Evolutionary conservation across 2,329 filamentous ascomycete species (phyloP).

Genomic region (Aspergillus sp.): DNA sequence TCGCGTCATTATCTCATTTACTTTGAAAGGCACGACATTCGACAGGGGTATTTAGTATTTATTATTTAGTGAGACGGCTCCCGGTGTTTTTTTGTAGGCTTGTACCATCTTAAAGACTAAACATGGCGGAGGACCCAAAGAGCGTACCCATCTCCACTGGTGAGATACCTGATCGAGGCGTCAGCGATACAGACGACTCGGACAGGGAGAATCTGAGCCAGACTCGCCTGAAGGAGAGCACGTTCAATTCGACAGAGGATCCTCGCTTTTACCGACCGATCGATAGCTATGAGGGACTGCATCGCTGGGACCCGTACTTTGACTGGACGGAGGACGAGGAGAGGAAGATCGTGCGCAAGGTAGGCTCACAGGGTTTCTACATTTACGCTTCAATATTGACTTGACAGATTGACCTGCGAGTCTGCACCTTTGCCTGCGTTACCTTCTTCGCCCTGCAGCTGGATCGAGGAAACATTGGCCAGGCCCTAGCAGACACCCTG

Average conservation of each 20-base stretch:
- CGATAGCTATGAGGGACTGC: conserved; percentile 46
- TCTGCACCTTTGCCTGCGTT: not conserved
- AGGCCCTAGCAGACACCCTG: conserved; percentile 63
- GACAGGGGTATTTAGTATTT: not conserved
- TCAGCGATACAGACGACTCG: not conserved
- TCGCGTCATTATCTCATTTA: not conserved
- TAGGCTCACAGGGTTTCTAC: conserved; percentile 9
- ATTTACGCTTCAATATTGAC: not conserved
- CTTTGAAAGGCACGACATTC: not conserved
- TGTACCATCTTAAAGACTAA: not conserved
- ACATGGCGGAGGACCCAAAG: not conserved
- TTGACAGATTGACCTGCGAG: not conserved
- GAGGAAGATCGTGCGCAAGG: conserved; percentile 39
- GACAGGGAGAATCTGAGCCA: not conserved
- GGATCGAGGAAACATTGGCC: not conserved
- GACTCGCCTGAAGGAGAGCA: not conserved
- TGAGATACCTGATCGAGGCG: not conserved
- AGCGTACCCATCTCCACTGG: not conserved
- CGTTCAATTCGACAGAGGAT: conserved; percentile 37
- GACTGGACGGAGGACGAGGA: conserved; percentile 47
- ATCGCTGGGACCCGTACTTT: conserved; percentile 49
- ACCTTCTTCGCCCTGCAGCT: not conserved
- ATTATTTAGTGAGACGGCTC: too few species aligned
- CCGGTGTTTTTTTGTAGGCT: too few species aligned
- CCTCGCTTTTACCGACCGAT: conserved; percentile 38